phyloP scores from a whole-genome alignment of 345 rosid genomes.

The Salix arbutifolia region DNA sequence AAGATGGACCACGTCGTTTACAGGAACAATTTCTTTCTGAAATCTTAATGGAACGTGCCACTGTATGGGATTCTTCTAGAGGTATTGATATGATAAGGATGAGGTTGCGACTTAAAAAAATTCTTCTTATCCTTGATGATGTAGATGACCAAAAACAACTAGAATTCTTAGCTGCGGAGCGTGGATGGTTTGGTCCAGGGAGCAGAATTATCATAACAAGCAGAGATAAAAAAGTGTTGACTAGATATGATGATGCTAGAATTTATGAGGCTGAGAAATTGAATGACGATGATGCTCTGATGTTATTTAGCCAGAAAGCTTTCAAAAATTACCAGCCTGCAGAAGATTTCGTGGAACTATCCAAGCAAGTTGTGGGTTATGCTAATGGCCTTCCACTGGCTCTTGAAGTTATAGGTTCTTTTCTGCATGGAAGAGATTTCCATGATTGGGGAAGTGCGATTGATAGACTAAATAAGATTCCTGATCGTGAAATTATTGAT shows the following conservation, averaged over 20 bases:
- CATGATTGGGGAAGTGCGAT: conserved; percentile 3
- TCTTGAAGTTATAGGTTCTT: conserved; percentile 11
- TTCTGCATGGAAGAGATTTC: not conserved
- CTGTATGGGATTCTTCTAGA: not conserved
- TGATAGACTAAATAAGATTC: not conserved
- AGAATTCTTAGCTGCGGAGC: not conserved
- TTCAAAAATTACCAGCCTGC: not conserved
- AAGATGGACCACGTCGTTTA: not conserved
- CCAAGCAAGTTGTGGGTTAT: conserved; percentile 2
- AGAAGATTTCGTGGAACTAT: not conserved
- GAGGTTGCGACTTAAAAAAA: not conserved
- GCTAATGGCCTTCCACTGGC: conserved; percentile 9
- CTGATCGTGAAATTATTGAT: not conserved
- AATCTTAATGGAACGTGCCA: not conserved
- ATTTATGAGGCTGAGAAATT: not conserved
- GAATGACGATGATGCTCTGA: not conserved
- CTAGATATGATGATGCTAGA: not conserved
- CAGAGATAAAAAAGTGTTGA: not conserved
- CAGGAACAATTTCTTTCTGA: conserved; percentile 5
- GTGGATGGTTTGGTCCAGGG: conserved; percentile 1
- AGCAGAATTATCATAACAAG: conserved; percentile 20
- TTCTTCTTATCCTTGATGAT: conserved; percentile 17
- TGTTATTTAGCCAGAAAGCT: conserved; percentile 3
- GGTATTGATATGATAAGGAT: not conserved
- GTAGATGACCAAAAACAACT: not conserved